Evolutionary conservation across 169 alveolate genomes (phyloP), one percentile per base, ranked within the genome.

Genomic region (Cryptosporidium sp.): DNA sequence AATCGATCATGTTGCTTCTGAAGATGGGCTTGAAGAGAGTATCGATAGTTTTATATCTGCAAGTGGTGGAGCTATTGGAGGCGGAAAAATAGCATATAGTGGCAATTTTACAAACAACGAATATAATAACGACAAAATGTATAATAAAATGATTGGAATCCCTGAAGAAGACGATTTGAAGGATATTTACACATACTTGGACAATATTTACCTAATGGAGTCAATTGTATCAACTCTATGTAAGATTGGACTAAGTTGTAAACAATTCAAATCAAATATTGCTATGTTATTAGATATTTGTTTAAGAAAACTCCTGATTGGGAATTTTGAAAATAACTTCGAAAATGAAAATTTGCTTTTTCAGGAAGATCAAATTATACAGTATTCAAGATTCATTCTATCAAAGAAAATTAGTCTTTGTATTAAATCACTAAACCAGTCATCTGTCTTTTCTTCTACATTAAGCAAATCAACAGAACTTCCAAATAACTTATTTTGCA

Each of bases 361-460:
- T 9, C 67, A 71, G 21, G 45, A 45, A 48, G 39, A 71, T 52
- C 65, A 71, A 21, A 37, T 45, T 23, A 50, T 71, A 16, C 55
- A 45, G 26, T 43, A 39, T 21, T 71, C 85, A 23, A 71, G 43
- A 23, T 23, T 71, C 26, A 71, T 71, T 51, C 45, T 71, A 21
- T 37, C 50, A 29, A 71, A 71, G 18, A 71, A 71, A 31, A 29
- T 71, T 10, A 52, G 21, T 33, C 52, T 31, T 45, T 71, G 55
- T 0, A 26, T 71, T 4, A 52, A 52, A 35, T 29, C 33, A 6
- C 10, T 71, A 18, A 71, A 52, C 23, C 59, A 29, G 6, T 23
- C 85, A 45, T 71, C 85, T 0, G 26, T 71, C 50, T 71, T 71
- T 71, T 71, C 69, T 31, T 18, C 85, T 45, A 21, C 85, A 23